Conservation (phyloP, 768 basidiomycete genomes). For the Phaeotremella fagi region DNA sequence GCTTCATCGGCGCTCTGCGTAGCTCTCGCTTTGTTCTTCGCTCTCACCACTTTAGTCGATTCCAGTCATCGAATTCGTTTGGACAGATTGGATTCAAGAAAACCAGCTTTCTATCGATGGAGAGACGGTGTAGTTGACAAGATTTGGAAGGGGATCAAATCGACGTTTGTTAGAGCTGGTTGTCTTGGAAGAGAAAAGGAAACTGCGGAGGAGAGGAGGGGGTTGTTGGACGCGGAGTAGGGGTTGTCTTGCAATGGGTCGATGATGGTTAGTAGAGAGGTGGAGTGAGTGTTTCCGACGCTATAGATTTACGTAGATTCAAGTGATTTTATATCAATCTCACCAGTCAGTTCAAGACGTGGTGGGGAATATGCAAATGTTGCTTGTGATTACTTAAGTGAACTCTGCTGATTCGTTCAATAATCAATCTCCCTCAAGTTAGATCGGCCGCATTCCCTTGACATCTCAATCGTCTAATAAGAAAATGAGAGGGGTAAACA, state of each 20-base stretch:
- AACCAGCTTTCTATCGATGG: constrained; percentile 39
- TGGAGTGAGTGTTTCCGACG: not conserved
- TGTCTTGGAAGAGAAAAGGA: constrained; percentile 20
- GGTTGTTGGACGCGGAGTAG: constrained; percentile 23
- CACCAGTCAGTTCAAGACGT: not conserved
- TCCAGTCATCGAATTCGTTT: constrained; percentile 44
- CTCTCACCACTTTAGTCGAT: constrained; percentile 65
- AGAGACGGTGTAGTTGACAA: constrained; percentile 21
- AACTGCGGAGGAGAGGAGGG: constrained; percentile 25
- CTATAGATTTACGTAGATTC: not conserved
- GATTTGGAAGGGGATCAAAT: constrained; percentile 31
- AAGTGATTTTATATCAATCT: not conserved
- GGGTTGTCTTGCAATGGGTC: too few species aligned
- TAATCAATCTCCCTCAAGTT: too few species aligned
- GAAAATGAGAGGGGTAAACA: too few species aligned
- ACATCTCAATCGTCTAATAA: too few species aligned
- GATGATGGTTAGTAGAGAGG: not conserved
- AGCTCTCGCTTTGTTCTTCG: constrained; percentile 60
- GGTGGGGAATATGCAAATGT: not conserved
- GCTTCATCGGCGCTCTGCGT: constrained; percentile 68
- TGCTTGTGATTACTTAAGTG: too few species aligned
- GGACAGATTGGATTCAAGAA: constrained; percentile 43
- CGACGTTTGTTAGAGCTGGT: constrained; percentile 1
- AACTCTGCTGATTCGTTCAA: too few species aligned
- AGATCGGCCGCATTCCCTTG: too few species aligned